Base-by-base conservation (phyloP, 225 moss, liverwort and hornwort genomes). In the Bryum argenteum region DNA sequence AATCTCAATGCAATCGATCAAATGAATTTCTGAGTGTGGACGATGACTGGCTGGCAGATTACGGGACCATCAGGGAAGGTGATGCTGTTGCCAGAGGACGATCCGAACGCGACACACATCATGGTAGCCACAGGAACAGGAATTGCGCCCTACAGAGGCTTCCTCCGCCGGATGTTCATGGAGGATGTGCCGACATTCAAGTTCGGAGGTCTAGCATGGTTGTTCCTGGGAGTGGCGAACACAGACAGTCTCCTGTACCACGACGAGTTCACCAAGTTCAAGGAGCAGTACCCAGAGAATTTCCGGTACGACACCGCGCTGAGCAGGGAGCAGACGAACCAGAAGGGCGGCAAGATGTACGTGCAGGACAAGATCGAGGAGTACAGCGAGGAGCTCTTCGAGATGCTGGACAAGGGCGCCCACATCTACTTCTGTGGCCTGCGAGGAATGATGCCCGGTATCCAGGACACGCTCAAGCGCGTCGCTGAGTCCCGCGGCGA, bases 101-200 rank as follows among this genome's bases (percentile, higher is more conserved):
- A 98, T 67, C 86, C 84, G 21, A 92, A 87, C 40, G 94, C 98
- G 24, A 76, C 67, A 1, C 98, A 98, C 73, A 94, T 98, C 59
- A 98, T 98, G 98, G 91, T 98, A 24, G 98, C 93, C 37, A 98
- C 98, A 10, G 98, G 98, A 21, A 98, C 98, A 1, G 98, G 98
- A 44, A 98, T 98, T 75, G 98, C 98, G 17, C 98, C 98, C 0
- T 98, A 98, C 89, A 80, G 94, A 68, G 92, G 80, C 0, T 98
- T 84, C 69, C 76, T 98, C 43, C 82, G 98, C 38, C 88, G 98
- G 37, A 89, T 91, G 98, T 98, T 98, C 72, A 84, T 91, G 98
- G 98, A 98, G 77, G 84, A 94, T 54, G 92, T 94, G 0, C 58
- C 94, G 1, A 84, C 81, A 10, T 98, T 71, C 73, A 92, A 84